Base-by-base conservation (phyloP, 768 basidiomycete species). In the Naganishia vaughanmartiniae region DNA sequence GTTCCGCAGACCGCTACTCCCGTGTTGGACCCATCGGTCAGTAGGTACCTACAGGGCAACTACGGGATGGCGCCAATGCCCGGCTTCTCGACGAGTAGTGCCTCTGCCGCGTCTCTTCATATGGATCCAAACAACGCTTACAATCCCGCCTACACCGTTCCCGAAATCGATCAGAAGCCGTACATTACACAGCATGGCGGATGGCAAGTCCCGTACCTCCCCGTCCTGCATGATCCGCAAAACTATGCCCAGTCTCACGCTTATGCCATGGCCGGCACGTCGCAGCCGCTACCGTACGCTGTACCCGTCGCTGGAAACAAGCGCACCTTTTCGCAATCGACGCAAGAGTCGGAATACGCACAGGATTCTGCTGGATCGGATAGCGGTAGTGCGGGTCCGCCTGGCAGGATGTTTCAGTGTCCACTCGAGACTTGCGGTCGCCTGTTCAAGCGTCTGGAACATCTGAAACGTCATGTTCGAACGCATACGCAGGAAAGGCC, bases 401-500 rank as follows among this genome's bases (percentile, higher is more conserved):
- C 33, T 1, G 31, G 57, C 24, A 78, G 78, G 65, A 87, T 87
- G 4, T 93, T 88, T 76, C 86, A 88, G 58, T 95, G 93, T 81
- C 91, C 91, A 24, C 84, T 92, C 1, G 88, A 87, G 79, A 90
- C 90, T 17, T 96, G 93, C 77, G 87, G 90, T 3, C 84, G 90
- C 72, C 83, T 89, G 74, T 95, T 94, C 87, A 93, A 92, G 84
- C 87, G 93, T 14, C 89, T 90, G 11, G 93, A 95, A 77, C 92
- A 95, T 77, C 85, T 94, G 74, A 91, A 91, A 82, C 83, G 92
- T 53, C 93, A 95, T 80, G 82, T 93, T 39, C 86, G 91, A 71
- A 93, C 92, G 12, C 93, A 95, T 77, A 93, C 92, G 24, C 86
- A 91, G 87, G 93, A 94, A 80, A 83, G 89, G 46, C 92, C 93